phyloP scores from a whole-genome alignment of 2,329 filamentous ascomycete genomes.

The Cytospora piceicola region DNA sequence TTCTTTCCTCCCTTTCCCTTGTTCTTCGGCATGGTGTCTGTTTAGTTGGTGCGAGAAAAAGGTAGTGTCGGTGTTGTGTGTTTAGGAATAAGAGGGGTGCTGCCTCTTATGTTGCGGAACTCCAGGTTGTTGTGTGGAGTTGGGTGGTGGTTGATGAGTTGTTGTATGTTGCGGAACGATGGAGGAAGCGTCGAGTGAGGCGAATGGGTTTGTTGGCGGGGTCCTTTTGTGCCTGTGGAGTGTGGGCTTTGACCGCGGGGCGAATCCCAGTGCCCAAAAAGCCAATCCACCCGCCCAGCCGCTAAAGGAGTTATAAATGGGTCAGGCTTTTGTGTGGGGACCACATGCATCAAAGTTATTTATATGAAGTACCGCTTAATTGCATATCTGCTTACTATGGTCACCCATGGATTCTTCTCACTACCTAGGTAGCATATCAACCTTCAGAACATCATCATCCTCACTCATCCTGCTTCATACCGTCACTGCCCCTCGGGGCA shows the following conservation, averaged over 20 bases:
- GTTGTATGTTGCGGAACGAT: slow-evolving; percentile 7
- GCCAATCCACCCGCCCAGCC: background rate
- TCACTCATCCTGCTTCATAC: background rate
- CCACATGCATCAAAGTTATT: background rate
- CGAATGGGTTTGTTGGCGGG: slow-evolving; percentile 27
- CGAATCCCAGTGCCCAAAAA: background rate
- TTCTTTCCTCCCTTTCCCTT: slow-evolving; percentile 34
- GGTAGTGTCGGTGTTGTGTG: background rate
- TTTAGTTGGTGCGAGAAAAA: background rate
- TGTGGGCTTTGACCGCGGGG: slow-evolving; percentile 22
- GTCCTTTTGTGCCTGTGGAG: slow-evolving; percentile 30
- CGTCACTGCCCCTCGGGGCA: background rate
- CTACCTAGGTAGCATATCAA: background rate
- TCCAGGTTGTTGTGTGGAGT: slow-evolving; percentile 37
- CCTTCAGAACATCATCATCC: background rate
- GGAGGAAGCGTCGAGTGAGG: slow-evolving; percentile 19
- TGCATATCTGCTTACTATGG: slow-evolving; percentile 10
- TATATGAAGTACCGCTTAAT: slow-evolving; percentile 2
- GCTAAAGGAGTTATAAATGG: slow-evolving; percentile 17
- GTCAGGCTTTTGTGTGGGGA: slow-evolving; percentile 3
- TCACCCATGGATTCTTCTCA: background rate
- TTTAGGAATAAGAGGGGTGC: slow-evolving; percentile 54
- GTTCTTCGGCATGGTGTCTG: slow-evolving; percentile 30
- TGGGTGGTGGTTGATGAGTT: background rate
- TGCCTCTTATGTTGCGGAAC: slow-evolving; percentile 48